These are phyloP conservation scores for Echinochloa phyllopogon DNA, from an alignment of 176 grass and related monocot species.

Conservation along the genomic window DNA sequence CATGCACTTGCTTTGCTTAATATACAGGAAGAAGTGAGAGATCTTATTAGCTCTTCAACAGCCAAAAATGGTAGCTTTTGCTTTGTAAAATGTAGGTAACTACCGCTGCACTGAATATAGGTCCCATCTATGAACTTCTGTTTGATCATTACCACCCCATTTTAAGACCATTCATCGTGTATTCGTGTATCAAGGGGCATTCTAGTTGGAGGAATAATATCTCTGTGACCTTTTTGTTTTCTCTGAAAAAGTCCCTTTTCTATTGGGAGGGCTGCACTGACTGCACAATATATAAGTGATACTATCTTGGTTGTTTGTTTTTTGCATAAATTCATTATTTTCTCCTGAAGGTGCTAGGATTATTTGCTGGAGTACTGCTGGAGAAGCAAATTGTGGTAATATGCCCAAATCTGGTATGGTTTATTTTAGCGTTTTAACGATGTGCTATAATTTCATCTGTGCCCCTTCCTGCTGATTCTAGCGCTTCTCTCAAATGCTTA, in stretches of 20 bases:
- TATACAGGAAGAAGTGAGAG: neutral
- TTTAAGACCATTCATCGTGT: conserved; percentile 7
- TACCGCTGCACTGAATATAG: neutral
- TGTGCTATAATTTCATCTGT: conserved; percentile 31
- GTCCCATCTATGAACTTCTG: conserved; percentile 12
- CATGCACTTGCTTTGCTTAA: neutral
- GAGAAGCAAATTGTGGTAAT: conserved; percentile 95
- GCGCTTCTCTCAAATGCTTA: conserved; percentile 38
- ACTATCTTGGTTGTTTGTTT: conserved; percentile 26
- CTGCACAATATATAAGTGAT: conserved; percentile 8
- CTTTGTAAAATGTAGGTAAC: neutral
- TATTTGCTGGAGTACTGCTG: conserved; percentile 83
- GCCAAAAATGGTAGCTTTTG: neutral
- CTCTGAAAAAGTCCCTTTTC: neutral
- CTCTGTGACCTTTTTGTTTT: neutral
- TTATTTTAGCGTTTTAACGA: conserved; percentile 19
- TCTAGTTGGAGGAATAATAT: neutral
- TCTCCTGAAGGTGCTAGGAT: conserved; percentile 72
- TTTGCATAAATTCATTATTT: conserved; percentile 42
- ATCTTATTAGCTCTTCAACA: neutral
- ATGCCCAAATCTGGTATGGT: conserved; percentile 93
- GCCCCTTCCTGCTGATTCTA: conserved; percentile 49
- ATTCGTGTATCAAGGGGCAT: neutral
- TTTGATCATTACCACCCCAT: neutral
- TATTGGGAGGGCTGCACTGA: neutral